Percentiles rank a stretch among this genome's conserved stretches.
Evolutionary conservation across 768 basidiomycete species (phyloP).

Genomic region (Psilocybe subaeruginosa): DNA sequence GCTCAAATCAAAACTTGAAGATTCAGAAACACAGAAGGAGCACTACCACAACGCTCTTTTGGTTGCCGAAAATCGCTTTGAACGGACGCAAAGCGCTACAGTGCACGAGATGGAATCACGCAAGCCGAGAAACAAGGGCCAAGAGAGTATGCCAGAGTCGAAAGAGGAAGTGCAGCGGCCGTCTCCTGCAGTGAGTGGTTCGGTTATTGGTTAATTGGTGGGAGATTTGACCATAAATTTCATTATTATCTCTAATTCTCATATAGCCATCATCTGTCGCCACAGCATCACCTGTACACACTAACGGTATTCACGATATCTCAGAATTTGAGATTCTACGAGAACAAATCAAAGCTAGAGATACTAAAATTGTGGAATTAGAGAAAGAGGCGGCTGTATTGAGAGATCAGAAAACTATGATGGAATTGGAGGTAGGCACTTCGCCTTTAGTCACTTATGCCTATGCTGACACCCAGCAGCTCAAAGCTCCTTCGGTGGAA

Average conservation of each 20-base stretch:
- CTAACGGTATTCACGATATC: conserved; percentile 41
- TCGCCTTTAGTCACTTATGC: background rate
- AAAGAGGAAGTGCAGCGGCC: conserved; percentile 55
- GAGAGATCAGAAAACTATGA: conserved; percentile 43
- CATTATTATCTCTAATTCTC: conserved; percentile 43
- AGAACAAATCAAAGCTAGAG: conserved; percentile 45
- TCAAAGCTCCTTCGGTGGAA: conserved; percentile 46
- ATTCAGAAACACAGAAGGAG: conserved; percentile 51
- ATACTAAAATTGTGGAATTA: conserved; percentile 50
- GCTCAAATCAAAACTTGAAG: conserved; percentile 50
- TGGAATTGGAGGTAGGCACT: conserved; percentile 48
- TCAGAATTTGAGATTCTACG: conserved; percentile 39
- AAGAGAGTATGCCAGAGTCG: conserved; percentile 33
- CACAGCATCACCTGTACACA: conserved; percentile 29
- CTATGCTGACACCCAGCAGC: conserved; percentile 27
- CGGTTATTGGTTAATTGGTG: conserved; percentile 59
- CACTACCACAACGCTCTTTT: conserved; percentile 54
- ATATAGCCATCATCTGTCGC: conserved; percentile 41
- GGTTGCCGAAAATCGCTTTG: conserved; percentile 61
- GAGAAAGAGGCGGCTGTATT: conserved; percentile 48
- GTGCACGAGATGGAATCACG: conserved; percentile 50
- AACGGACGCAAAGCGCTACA: conserved; percentile 59
- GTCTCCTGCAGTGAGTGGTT: conserved; percentile 76
- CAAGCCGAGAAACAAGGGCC: conserved; percentile 18
- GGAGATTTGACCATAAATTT: conserved; percentile 54